phyloP scores from a whole-genome alignment of 1,139 yeast genomes.

The Lodderomyces margitis region DNA sequence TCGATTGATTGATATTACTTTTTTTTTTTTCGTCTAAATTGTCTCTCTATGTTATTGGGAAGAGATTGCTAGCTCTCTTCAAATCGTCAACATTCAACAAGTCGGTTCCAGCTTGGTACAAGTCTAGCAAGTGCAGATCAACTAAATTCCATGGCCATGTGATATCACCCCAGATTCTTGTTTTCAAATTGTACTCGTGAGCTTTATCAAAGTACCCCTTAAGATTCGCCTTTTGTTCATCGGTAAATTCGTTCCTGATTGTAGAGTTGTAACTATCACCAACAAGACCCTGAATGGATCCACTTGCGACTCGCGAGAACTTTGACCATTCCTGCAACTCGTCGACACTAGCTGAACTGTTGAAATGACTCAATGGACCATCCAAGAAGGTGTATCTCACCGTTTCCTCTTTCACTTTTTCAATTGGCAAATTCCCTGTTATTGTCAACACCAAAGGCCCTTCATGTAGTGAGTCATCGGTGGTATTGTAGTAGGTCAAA shows the following conservation, averaged over 20 bases:
- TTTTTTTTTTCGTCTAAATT: neutral
- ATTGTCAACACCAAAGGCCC: slow-evolving; percentile 42
- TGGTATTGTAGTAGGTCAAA: slow-evolving; percentile 34
- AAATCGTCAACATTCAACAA: slow-evolving; percentile 42
- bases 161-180: slow-evolving; percentile 46
- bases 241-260: slow-evolving; percentile 19
- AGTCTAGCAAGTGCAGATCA: slow-evolving; percentile 27
- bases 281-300: slow-evolving; percentile 30
- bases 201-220: slow-evolving; percentile 27
- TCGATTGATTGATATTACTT: neutral
- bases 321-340: slow-evolving; percentile 23
- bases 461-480: slow-evolving; percentile 21
- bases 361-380: slow-evolving; percentile 34
- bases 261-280: slow-evolving; percentile 22
- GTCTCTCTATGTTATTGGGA: slow-evolving; percentile 12
- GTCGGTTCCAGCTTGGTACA: slow-evolving; percentile 33
- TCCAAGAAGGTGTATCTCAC: slow-evolving; percentile 37
- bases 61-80: slow-evolving; percentile 22
- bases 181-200: slow-evolving; percentile 35
- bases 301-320: slow-evolving; percentile 36
- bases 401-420: slow-evolving; percentile 23
- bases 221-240: slow-evolving; percentile 21
- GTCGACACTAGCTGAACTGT: slow-evolving; percentile 4
- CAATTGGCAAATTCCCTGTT: slow-evolving; percentile 42
- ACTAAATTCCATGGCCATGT: slow-evolving; percentile 37